Base-by-base conservation (phyloP, 2,329 filamentous ascomycete genomes). In the Colletotrichum nymphaeae region DNA sequence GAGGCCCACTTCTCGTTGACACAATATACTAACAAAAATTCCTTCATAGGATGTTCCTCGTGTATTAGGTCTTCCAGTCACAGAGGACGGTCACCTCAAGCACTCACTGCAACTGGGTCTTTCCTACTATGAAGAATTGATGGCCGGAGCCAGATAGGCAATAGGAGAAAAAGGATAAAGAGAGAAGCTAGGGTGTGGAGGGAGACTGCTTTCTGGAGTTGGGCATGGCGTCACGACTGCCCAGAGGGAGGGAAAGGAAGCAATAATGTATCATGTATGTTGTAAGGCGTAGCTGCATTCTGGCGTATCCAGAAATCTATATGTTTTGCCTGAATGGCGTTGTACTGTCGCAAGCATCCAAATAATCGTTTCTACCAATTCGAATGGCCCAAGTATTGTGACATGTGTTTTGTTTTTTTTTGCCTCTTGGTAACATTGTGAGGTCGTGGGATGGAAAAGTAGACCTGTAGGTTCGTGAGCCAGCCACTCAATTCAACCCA, bases 21-120 rank as follows among this genome's bases (percentile, higher is more conserved):
- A 49, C 5, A 30, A 16, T 14, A 3, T 26, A 69, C 78, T 80
- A 72, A 81, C 65, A 53, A 8, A 2, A 2, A 59, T n/a, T 26
- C 3, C 56, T 6, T 73, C 86, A 84, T 82, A 86, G 75, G 80
- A 84, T 62, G 81, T 86, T 71, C 82, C 84, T 14, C 84, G 85
- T 66, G 86, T 93, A 37, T 83, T 93, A 37, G 85, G 86, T 62
- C 82, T 93, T 49, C 92, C 92, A 1, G 84, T 96, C 65, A 94
- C 93, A 5, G 92, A 94, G 77, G 93, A 96, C 80, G 88, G 91
- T 52, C 89, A 93, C 77, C 83, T 95, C 73, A 87, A 89, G 77
- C 93, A 95, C 81, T 92, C 93, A 9, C 89, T 91, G 42, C 90
- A 93, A 74, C 85, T 95, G 76, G 92, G 93, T 76, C 86, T 92